These are phyloP conservation scores for Buxus sempervirens DNA, from an alignment of 164 flowering plant genomes.

Conservation along the genomic window DNA sequence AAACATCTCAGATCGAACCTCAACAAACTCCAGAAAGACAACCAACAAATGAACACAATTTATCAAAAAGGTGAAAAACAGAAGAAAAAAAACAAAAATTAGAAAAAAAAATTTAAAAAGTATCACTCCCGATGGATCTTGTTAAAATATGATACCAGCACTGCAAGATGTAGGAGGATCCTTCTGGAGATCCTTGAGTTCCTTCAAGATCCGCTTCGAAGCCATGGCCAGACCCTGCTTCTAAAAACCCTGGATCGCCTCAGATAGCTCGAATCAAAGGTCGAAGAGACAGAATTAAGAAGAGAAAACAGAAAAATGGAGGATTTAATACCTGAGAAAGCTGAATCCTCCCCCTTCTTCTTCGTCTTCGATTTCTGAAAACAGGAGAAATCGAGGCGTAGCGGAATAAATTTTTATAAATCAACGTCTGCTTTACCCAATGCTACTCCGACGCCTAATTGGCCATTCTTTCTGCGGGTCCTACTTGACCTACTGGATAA, in stretches of 20 bases:
- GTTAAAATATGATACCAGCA: slow-evolving; percentile 33
- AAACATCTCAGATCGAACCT: slow-evolving; percentile 5
- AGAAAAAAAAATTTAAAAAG: not conserved
- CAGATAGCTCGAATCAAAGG: not conserved
- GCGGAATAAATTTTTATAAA: not conserved
- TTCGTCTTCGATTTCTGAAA: not conserved
- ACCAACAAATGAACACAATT: not conserved
- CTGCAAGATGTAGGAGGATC: slow-evolving; percentile 64
- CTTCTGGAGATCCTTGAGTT: slow-evolving; percentile 60
- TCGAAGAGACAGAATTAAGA: not conserved
- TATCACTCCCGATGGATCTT: not conserved
- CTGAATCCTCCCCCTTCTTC: not conserved
- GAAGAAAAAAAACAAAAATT: slow-evolving; percentile 5
- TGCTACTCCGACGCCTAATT: not conserved
- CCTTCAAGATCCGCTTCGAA: slow-evolving; percentile 57
- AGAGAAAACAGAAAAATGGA: not conserved
- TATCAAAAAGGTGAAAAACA: too few species aligned
- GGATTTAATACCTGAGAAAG: not conserved
- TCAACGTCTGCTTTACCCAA: not conserved
- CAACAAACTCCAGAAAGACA: not conserved
- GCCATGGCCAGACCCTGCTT: slow-evolving; percentile 33
- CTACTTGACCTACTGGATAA: not conserved
- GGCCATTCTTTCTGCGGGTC: not conserved
- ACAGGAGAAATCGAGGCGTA: not conserved
- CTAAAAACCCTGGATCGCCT: slow-evolving; percentile 1